Percentiles rank a stretch among this genome's conserved stretches.
phyloP scores from a whole-genome alignment of 768 basidiomycete genomes.

The Trametes cubensis region DNA sequence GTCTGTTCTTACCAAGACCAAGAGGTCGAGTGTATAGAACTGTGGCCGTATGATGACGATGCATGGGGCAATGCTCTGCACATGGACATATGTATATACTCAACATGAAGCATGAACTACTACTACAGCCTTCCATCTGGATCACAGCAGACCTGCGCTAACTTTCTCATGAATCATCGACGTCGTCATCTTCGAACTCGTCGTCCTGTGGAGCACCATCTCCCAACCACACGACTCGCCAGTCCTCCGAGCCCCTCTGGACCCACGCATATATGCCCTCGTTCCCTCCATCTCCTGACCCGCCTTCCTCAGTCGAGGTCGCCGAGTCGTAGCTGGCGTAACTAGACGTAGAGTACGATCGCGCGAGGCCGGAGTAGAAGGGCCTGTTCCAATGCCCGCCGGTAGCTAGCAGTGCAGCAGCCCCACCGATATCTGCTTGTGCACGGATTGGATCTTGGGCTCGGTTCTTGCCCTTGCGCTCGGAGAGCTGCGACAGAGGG shows the following conservation, averaged over 20 bases:
- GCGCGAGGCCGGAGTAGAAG: slow-evolving; percentile 40
- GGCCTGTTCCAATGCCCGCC: slow-evolving; percentile 54
- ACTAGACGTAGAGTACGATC: slow-evolving; percentile 50
- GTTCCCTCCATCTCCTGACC: slow-evolving; percentile 47
- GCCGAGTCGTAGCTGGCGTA: slow-evolving; percentile 44
- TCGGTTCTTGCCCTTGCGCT: slow-evolving; percentile 50
- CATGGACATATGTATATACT: too few relatives aligned
- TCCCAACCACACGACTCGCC: slow-evolving; percentile 83
- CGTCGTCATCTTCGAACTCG: slow-evolving; percentile 35
- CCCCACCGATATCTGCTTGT: slow-evolving; percentile 69
- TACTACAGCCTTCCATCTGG: neutral
- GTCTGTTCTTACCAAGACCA: too few relatives aligned
- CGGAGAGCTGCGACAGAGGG: slow-evolving; percentile 49
- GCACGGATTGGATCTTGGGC: slow-evolving; percentile 53
- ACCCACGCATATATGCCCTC: slow-evolving; percentile 82
- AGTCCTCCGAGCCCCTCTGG: slow-evolving; percentile 72
- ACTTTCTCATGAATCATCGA: neutral
- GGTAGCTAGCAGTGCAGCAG: slow-evolving; percentile 55
- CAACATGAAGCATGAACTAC: too few relatives aligned
- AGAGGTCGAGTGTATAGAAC: too few relatives aligned
- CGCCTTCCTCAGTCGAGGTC: slow-evolving; percentile 54
- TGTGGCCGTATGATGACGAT: too few relatives aligned
- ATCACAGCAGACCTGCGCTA: neutral
- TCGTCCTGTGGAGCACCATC: slow-evolving; percentile 45
- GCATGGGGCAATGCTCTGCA: too few relatives aligned